Percentiles rank a stretch among this genome's conserved stretches.
Evolutionary conservation across 352 stramenopile species (phyloP).

Genomic region (Phytophthora megakarya): DNA sequence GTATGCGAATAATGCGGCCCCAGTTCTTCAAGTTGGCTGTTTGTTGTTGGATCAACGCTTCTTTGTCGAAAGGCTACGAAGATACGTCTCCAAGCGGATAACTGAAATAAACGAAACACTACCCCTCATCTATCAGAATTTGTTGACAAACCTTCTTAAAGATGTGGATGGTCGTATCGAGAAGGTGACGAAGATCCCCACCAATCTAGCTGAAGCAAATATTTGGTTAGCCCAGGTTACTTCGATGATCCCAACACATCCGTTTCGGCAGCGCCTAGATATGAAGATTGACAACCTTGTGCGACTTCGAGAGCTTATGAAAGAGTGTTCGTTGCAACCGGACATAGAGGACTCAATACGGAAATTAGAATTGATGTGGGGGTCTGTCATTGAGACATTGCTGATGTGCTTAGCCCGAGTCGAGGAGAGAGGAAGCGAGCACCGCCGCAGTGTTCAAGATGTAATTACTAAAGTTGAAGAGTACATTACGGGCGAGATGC

Average conservation of each 20-base stretch:
- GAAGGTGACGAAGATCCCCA: slow-evolving; percentile 64
- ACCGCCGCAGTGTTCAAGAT: slow-evolving; percentile 62
- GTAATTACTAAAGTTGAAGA: slow-evolving; percentile 55
- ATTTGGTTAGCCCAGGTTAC: slow-evolving; percentile 55
- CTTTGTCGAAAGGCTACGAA: slow-evolving; percentile 42
- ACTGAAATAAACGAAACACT: slow-evolving; percentile 47
- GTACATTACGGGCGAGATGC: slow-evolving; percentile 41
- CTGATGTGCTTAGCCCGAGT: slow-evolving; percentile 62
- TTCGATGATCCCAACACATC: slow-evolving; percentile 58
- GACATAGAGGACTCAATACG: slow-evolving; percentile 35
- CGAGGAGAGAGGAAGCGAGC: slow-evolving; percentile 64
- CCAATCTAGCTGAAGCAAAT: slow-evolving; percentile 49
- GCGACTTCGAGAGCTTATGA: slow-evolving; percentile 48
- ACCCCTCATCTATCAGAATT: slow-evolving; percentile 56
- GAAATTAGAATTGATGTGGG: slow-evolving; percentile 65
- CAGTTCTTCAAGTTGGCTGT: slow-evolving; percentile 52
- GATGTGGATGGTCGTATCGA: slow-evolving; percentile 65
- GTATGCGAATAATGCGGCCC: slow-evolving; percentile 38
- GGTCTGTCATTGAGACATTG: slow-evolving; percentile 66
- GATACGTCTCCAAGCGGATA: slow-evolving; percentile 40
- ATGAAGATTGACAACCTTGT: slow-evolving; percentile 56
- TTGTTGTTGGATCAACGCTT: slow-evolving; percentile 59
- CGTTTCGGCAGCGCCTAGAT: slow-evolving; percentile 58
- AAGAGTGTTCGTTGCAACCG: slow-evolving; percentile 23
- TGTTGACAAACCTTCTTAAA: slow-evolving; percentile 48